phyloP scores from a whole-genome alignment of 2,329 filamentous ascomycete species.

The Exophiala phaeomuriformis region DNA sequence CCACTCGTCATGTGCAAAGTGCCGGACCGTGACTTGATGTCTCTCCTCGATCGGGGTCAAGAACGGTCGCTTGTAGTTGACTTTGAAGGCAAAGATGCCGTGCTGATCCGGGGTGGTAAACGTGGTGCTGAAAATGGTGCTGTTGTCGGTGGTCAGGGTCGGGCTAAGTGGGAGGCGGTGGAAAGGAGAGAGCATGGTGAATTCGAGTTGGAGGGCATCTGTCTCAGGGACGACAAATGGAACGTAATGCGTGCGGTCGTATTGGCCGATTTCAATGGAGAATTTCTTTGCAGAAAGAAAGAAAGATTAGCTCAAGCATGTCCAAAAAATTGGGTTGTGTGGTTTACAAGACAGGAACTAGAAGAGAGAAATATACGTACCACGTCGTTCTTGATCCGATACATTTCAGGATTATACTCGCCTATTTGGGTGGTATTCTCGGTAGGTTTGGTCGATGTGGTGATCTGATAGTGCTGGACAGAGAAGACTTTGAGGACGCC shows the following conservation, averaged over 20 bases:
- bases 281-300: slow-evolving; percentile 50
- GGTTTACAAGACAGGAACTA: background rate
- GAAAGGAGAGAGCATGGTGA: slow-evolving; percentile 98
- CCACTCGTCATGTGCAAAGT: slow-evolving; percentile 97
- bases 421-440: slow-evolving; percentile 45
- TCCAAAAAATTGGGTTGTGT: no score
- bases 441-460: slow-evolving; percentile 45
- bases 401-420: slow-evolving; percentile 69
- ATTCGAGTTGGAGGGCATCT: slow-evolving; percentile 86
- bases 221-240: slow-evolving; percentile 63
- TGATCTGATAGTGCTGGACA: slow-evolving; percentile 61
- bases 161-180: slow-evolving; percentile 70
- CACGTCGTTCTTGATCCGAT: slow-evolving; percentile 93
- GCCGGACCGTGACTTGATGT: slow-evolving; percentile 84
- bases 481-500: slow-evolving; percentile 80
- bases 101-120: slow-evolving; percentile 93
- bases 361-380: slow-evolving; percentile 50
- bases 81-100: slow-evolving; percentile 95
- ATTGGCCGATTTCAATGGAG: slow-evolving; percentile 83
- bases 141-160: slow-evolving; percentile 53
- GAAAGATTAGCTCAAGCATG: no score
- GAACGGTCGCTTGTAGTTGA: slow-evolving; percentile 96
- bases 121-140: slow-evolving; percentile 63
- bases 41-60: slow-evolving; percentile 86
- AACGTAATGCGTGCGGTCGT: slow-evolving; percentile 62